Conservation (phyloP, 139 green algal genomes). For the Nannochloris sp. region DNA sequence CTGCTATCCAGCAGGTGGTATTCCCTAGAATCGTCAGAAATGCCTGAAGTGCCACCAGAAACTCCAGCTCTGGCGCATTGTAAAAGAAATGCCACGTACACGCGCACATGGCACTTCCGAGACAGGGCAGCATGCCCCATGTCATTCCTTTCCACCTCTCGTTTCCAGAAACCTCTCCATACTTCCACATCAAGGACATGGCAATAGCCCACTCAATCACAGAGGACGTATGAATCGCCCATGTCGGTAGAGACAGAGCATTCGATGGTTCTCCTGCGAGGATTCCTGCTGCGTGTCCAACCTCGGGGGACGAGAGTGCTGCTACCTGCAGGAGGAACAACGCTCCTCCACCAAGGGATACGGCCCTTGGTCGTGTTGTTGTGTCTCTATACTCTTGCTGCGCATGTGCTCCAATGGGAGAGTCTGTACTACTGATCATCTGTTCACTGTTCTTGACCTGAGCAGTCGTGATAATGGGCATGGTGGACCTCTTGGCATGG, state of each 20-base stretch:
- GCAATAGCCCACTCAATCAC: slow-evolving; percentile 74
- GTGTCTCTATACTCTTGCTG: neutral
- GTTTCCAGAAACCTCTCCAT: slow-evolving; percentile 66
- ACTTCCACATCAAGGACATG: slow-evolving; percentile 85
- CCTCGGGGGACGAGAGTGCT: neutral
- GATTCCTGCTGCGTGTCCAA: slow-evolving; percentile 1
- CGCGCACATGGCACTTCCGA: slow-evolving; percentile 71
- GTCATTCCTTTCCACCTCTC: slow-evolving; percentile 75
- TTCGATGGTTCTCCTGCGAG: slow-evolving; percentile 76
- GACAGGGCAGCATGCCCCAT: slow-evolving; percentile 83
- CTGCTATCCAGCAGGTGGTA: slow-evolving; percentile 60
- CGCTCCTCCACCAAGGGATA: neutral
- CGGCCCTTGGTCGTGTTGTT: too few relatives aligned
- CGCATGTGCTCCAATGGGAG: neutral
- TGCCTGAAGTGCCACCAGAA: slow-evolving; percentile 71
- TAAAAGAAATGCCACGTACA: slow-evolving; percentile 92
- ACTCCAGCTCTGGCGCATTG: slow-evolving; percentile 63
- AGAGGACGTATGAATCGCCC: slow-evolving; percentile 87
- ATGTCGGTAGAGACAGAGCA: slow-evolving; percentile 93
- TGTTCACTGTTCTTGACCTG: too few relatives aligned
- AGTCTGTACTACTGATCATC: too few relatives aligned
- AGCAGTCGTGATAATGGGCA: neutral
- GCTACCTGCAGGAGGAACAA: neutral
- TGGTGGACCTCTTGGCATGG: neutral
- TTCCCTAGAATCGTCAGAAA: slow-evolving; percentile 69